Base-by-base conservation (phyloP, 2,329 filamentous ascomycete species). In the Corinectria fuckeliana region DNA sequence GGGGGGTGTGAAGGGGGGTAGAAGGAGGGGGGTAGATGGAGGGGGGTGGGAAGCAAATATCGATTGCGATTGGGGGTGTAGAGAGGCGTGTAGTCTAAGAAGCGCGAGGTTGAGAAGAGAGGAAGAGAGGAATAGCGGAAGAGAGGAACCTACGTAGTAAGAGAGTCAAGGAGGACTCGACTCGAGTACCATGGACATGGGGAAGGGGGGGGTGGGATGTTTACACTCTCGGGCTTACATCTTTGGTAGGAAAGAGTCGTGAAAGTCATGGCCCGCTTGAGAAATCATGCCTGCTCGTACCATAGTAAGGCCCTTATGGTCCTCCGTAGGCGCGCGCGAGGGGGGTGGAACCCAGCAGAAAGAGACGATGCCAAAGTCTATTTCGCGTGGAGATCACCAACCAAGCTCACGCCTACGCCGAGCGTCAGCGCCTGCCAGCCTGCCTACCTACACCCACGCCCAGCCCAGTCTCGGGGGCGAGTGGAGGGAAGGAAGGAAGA, bases 321-420 rank as follows among this genome's bases (percentile, higher is more conserved):
- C 34, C 49, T 14, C 34, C 49, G 34, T 56, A 54, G 44, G 60
- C 60, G 57, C 53, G 57, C 57, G 53, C 52, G 34, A 56, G 52
- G 44, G 51, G 39, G 47, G 55, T 51, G 48, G 50, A 18, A 39
- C 42, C 58, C 55, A 67, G 59, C 30, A 57, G 50, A 62, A 30
- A 26, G 62, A 18, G 62, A 60, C 60, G 62, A 68, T 64, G 62
- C 64, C 56, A 67, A 69, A 69, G 66, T 69, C 64, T 69, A 69
- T 68, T 68, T 64, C n/a, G 57, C 66, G 67, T 62, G 56, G 63
- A 48, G 61, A 58, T 64, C 60, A 60, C 57, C 63, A 66, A 44
- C 47, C 62, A 68, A 49, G 54, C 64, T 63, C 51, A 63, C 49
- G 45, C 56, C 56, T 53, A 51, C 60, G 42, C 63, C 50, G 25